Conservation (phyloP, 2,329 filamentous ascomycete species). For the Aspergillus bombycis region DNA sequence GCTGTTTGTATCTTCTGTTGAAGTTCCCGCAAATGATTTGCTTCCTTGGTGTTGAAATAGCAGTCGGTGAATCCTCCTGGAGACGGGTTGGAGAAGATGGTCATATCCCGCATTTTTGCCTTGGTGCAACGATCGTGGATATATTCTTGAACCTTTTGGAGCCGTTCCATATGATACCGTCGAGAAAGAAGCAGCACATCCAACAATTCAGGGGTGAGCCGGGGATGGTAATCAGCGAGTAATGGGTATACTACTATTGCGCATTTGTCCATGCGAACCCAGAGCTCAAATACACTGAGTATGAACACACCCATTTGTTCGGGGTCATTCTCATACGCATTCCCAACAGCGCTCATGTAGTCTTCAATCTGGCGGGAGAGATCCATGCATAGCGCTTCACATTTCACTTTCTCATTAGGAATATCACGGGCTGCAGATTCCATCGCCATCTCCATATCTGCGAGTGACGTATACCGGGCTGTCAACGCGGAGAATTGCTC, state of each 20-base stretch:
- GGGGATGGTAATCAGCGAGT: constrained; percentile 55
- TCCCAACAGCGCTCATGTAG: constrained; percentile 39
- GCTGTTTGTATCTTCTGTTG: constrained; percentile 38
- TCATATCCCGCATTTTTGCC: constrained; percentile 30
- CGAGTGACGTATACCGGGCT: constrained; percentile 17
- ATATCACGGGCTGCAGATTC: neutral
- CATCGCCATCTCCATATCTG: constrained; percentile 13
- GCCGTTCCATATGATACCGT: constrained; percentile 52
- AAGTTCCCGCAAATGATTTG: constrained; percentile 32
- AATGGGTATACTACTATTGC: constrained; percentile 51
- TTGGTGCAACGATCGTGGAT: constrained; percentile 43
- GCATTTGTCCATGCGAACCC: constrained; percentile 59
- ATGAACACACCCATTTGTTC: constrained; percentile 58
- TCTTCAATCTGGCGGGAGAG: constrained; percentile 38
- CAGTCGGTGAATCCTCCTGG: constrained; percentile 50
- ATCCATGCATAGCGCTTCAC: constrained; percentile 28
- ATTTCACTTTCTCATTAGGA: neutral
- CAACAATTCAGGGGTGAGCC: constrained; percentile 54
- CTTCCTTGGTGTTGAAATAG: constrained; percentile 45
- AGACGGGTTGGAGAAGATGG: constrained; percentile 53
- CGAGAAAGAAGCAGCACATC: constrained; percentile 59
- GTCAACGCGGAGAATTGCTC: constrained; percentile 16
- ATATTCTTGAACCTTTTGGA: constrained; percentile 56
- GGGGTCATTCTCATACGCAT: constrained; percentile 48
- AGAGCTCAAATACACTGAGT: constrained; percentile 60